These are phyloP conservation scores for Citrus hindsii DNA, from an alignment of 345 rosid genomes.

Conservation along the genomic window DNA sequence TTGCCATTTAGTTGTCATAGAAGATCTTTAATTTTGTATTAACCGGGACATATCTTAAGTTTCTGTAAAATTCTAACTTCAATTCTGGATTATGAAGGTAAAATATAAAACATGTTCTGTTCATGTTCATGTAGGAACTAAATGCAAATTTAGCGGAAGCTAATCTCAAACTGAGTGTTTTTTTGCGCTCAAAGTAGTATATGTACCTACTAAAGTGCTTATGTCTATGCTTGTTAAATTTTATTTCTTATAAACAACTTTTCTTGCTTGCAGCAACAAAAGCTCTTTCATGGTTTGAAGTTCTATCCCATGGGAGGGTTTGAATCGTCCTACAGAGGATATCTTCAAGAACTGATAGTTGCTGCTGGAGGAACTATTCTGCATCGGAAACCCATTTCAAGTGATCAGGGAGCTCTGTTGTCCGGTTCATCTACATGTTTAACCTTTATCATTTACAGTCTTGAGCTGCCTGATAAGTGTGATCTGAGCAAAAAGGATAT, in stretches of 20 bases:
- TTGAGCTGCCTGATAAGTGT: slow-evolving; percentile 47
- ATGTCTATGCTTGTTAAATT: not conserved
- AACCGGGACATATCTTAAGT: not conserved
- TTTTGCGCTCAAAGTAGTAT: not conserved
- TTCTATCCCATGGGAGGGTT: slow-evolving; percentile 78
- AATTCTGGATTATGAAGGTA: not conserved
- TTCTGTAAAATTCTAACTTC: not conserved
- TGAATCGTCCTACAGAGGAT: slow-evolving; percentile 62
- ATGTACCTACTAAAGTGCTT: not conserved
- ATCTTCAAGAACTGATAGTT: slow-evolving; percentile 67
- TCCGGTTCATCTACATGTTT: slow-evolving; percentile 23
- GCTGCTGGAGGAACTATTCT: slow-evolving; percentile 75
- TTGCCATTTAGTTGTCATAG: not conserved
- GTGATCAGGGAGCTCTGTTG: slow-evolving; percentile 8
- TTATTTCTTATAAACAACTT: not conserved
- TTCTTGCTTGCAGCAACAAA: slow-evolving; percentile 54
- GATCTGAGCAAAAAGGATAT: slow-evolving; percentile 38
- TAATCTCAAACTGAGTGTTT: not conserved
- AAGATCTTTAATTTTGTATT: not conserved
- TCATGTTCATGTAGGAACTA: not conserved
- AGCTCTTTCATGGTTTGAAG: slow-evolving; percentile 38
- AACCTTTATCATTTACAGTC: slow-evolving; percentile 64
- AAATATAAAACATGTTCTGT: not conserved
- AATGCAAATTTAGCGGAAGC: not conserved
- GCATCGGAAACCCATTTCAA: slow-evolving; percentile 62